Conservation (phyloP, 2,329 filamentous ascomycete species). For the Ophiostoma tasmaniense region DNA sequence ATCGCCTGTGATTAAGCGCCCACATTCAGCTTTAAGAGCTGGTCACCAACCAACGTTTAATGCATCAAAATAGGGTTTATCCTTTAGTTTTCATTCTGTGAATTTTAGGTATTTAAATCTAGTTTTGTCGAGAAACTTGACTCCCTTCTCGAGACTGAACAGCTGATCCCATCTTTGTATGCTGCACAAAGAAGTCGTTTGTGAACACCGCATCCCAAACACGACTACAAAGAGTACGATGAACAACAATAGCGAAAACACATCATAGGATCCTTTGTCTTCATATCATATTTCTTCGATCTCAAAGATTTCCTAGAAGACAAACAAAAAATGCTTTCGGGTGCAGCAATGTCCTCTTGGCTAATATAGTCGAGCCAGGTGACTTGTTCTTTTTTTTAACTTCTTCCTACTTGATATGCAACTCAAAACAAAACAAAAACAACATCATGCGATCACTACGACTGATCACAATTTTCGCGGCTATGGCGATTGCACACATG, state of each 20-base stretch:
- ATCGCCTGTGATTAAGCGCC: constrained; percentile 13
- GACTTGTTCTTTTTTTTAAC: not conserved
- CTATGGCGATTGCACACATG: not conserved
- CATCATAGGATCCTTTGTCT: not conserved
- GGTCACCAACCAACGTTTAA: not conserved
- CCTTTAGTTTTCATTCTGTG: not conserved
- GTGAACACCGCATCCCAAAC: not conserved
- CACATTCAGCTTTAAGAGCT: not conserved
- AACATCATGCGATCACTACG: not conserved
- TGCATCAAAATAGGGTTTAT: not conserved
- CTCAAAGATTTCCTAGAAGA: not conserved
- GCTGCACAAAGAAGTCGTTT: not conserved
- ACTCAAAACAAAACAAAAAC: not conserved
- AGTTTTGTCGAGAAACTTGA: not conserved
- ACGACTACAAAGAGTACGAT: not conserved
- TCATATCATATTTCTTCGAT: not conserved
- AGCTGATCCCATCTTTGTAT: not conserved
- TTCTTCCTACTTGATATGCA: not conserved
- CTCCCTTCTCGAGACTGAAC: not conserved
- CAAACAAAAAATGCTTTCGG: not conserved
- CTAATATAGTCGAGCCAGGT: not conserved
- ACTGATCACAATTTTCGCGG: too few relatives aligned
- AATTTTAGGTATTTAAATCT: too few relatives aligned
- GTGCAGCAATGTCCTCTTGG: not conserved
- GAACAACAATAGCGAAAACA: not conserved